phyloP scores from a whole-genome alignment of 768 basidiomycete species.

The Phylloporus rhodoxanthus region DNA sequence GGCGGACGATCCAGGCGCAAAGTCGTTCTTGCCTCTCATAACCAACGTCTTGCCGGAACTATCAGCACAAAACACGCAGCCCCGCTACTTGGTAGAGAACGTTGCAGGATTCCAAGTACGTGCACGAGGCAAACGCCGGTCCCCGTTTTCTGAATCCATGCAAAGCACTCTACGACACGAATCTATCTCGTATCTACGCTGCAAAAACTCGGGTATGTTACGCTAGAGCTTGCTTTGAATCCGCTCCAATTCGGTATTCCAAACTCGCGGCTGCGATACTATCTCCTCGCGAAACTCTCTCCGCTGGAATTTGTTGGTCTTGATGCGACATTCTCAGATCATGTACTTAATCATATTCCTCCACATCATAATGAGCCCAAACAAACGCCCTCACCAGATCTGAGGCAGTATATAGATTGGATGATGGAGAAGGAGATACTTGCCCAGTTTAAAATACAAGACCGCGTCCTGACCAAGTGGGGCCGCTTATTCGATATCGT shows the following conservation, averaged over 20 bases:
- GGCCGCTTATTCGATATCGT: slow-evolving; percentile 79
- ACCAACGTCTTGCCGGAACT: slow-evolving; percentile 57
- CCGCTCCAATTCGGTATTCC: slow-evolving; percentile 77
- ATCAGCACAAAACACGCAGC: slow-evolving; percentile 39
- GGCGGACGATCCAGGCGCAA: slow-evolving; percentile 64
- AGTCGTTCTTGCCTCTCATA: slow-evolving; percentile 69
- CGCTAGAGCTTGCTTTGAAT: slow-evolving; percentile 60
- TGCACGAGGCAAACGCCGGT: not conserved
- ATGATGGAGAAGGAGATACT: slow-evolving; percentile 9
- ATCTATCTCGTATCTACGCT: slow-evolving; percentile 49
- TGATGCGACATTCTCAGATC: slow-evolving; percentile 11
- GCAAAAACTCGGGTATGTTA: slow-evolving; percentile 48
- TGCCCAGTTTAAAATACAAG: slow-evolving; percentile 41
- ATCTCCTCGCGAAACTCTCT: slow-evolving; percentile 58
- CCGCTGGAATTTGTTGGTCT: slow-evolving; percentile 36
- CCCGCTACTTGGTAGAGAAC: slow-evolving; percentile 65
- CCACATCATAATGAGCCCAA: slow-evolving; percentile 30
- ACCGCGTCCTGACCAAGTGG: slow-evolving; percentile 66
- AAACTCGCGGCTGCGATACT: slow-evolving; percentile 78
- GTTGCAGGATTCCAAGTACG: slow-evolving; percentile 79
- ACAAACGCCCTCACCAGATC: not conserved
- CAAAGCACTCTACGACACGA: slow-evolving; percentile 61
- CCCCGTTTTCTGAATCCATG: slow-evolving; percentile 5
- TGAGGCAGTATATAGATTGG: slow-evolving; percentile 14
- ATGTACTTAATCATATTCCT: slow-evolving; percentile 52